These are phyloP conservation scores for Candida fluviatilis DNA, from an alignment of 805 yeast genomes.

Conservation along the genomic window DNA sequence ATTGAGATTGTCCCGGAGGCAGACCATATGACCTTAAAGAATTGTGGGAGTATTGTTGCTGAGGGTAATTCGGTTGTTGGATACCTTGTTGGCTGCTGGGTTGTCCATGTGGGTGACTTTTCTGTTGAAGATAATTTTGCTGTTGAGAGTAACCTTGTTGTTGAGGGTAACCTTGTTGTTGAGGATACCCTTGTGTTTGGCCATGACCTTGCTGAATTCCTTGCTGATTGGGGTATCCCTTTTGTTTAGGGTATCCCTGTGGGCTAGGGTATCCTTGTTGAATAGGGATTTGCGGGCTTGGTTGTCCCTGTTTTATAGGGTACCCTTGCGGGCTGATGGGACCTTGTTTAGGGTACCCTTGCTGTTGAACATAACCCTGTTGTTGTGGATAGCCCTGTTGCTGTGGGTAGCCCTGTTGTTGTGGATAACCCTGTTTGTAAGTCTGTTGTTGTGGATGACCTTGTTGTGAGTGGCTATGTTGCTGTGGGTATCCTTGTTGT, in stretches of 20 bases:
- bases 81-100: slow-evolving; percentile 12
- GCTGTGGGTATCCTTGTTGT: slow-evolving; percentile 10
- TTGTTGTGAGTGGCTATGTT: slow-evolving; percentile 7
- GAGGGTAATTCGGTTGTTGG: slow-evolving; percentile 12
- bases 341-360: slow-evolving; percentile 12
- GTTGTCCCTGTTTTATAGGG: slow-evolving; percentile 9
- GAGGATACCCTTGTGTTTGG: slow-evolving; percentile 8
- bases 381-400: slow-evolving; percentile 5
- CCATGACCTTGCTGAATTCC: slow-evolving; percentile 10
- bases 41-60: slow-evolving; percentile 8
- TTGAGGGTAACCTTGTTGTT: slow-evolving; percentile 9
- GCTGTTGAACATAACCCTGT: slow-evolving; percentile 13
- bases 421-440: slow-evolving; percentile 3
- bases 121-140: slow-evolving; percentile 13
- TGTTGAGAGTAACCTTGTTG: slow-evolving; percentile 15
- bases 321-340: slow-evolving; percentile 9
- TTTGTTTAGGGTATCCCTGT: slow-evolving; percentile 10
- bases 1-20: slow-evolving; percentile 4
- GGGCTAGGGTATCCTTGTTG: slow-evolving; percentile 14
- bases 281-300: too few relatives aligned
- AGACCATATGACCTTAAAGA: slow-evolving; percentile 7
- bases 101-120: slow-evolving; percentile 13
- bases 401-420: slow-evolving; percentile 10
- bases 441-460: slow-evolving; percentile 8
- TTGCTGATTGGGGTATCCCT: slow-evolving; percentile 8